A percentile compares a stretch with the other conserved stretches of the same genome.
These are phyloP conservation scores for Salvia sclarea DNA, from an alignment of 305 asterid species.

Conservation along the genomic window DNA sequence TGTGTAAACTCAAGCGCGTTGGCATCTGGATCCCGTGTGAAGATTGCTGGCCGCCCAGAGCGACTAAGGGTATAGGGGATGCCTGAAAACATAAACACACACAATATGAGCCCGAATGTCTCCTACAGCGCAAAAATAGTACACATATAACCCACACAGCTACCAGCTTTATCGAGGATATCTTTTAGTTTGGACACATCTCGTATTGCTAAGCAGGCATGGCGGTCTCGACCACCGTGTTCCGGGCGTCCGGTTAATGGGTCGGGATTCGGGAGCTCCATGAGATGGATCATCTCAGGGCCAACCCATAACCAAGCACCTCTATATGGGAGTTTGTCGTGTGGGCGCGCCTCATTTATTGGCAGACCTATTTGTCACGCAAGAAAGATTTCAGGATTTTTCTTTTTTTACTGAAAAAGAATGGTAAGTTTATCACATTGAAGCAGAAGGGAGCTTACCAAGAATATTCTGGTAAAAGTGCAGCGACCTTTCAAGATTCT, in stretches of 20 bases:
- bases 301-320: constrained; percentile 99
- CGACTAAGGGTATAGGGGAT: constrained; percentile 83
- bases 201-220: constrained; percentile 75
- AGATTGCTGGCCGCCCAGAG: constrained; percentile 90
- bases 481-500: constrained; percentile 84
- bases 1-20: constrained; percentile 96
- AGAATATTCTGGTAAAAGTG: constrained; percentile 81
- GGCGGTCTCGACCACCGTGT: constrained; percentile 94
- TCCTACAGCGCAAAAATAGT: not conserved
- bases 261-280: constrained; percentile 99
- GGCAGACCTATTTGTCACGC: constrained; percentile 51
- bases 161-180: constrained; percentile 82
- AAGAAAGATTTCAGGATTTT: not conserved
- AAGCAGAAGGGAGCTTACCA: constrained; percentile 43
- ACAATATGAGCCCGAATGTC: not conserved
- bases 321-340: constrained; percentile 84
- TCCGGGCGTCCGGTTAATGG: constrained; percentile 81
- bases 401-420: not conserved
- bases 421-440: not conserved
- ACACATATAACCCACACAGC: not conserved
- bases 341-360: constrained; percentile 93
- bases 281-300: constrained; percentile 88
- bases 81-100: constrained; percentile 43
- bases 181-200: constrained; percentile 79
- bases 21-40: constrained; percentile 88